Conservation (phyloP, 495 filamentous ascomycete species). For the Pyronema omphalodes region DNA sequence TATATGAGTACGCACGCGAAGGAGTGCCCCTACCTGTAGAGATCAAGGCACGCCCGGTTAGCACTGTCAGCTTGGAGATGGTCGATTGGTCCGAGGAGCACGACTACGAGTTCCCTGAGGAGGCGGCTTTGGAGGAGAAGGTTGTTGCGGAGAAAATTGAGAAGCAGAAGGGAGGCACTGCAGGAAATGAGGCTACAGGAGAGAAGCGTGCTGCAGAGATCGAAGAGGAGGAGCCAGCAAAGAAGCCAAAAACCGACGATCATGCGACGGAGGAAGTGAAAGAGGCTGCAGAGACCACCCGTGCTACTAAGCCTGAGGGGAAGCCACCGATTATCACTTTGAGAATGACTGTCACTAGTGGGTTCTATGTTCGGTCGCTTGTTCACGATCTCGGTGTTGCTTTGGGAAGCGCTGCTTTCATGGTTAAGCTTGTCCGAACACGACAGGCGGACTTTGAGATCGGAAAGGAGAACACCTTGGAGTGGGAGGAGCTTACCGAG, state of each 20-base stretch:
- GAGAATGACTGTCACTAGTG: conserved; percentile 80
- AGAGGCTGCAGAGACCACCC: conserved; percentile 16
- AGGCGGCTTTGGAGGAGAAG: conserved; percentile 54
- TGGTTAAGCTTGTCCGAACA: conserved; percentile 66
- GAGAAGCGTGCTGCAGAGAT: conserved; percentile 22
- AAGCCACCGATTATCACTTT: conserved; percentile 53
- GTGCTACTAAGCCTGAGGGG: conserved; percentile 18
- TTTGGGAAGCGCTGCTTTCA: conserved; percentile 60
- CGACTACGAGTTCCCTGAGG: conserved; percentile 48
- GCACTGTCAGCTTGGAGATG: conserved; percentile 55
- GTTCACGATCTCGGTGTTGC: conserved; percentile 81
- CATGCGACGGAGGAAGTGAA: conserved; percentile 34
- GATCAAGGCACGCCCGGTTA: conserved; percentile 61
- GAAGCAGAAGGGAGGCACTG: neutral
- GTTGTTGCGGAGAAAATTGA: conserved; percentile 40
- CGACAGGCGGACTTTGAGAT: conserved; percentile 66
- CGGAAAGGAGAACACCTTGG: conserved; percentile 46
- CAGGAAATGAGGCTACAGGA: conserved; percentile 22
- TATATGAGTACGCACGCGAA: conserved; percentile 90
- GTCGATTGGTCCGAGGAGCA: conserved; percentile 68
- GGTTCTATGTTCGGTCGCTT: conserved; percentile 91
- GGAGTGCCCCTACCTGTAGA: conserved; percentile 68
- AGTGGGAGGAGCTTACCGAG: conserved; percentile 55
- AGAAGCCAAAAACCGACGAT: conserved; percentile 41
- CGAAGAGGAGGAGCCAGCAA: conserved; percentile 46